These are phyloP conservation scores for Ascoidea tarda DNA, from an alignment of 805 yeast species.

Conservation along the genomic window DNA sequence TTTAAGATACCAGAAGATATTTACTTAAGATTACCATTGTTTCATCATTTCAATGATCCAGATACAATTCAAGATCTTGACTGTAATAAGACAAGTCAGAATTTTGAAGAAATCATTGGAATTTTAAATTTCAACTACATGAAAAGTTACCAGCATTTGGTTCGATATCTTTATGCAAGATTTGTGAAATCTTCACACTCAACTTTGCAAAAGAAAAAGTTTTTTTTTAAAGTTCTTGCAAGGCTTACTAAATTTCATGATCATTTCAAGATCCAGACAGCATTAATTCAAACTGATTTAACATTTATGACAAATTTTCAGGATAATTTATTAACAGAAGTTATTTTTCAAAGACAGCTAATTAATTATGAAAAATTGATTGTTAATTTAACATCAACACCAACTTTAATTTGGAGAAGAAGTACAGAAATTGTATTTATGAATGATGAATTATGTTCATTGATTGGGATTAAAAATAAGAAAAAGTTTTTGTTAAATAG, in stretches of 20 bases:
- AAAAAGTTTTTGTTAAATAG: conserved; percentile 2
- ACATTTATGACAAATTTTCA: conserved; percentile 6
- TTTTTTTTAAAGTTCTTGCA: conserved; percentile 9
- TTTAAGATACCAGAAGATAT: conserved; percentile 10
- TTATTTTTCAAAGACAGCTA: conserved; percentile 16
- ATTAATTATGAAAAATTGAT: conserved; percentile 26
- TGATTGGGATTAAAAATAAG: conserved; percentile 33
- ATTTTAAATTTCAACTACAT: conserved; percentile 7
- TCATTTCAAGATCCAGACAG: conserved; percentile 9
- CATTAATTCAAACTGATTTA: conserved; percentile 9
- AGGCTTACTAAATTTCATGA: conserved; percentile 9
- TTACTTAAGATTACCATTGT: conserved; percentile 8
- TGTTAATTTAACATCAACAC: conserved; percentile 47
- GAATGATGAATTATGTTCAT: conserved; percentile 56
- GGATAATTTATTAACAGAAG: conserved; percentile 17
- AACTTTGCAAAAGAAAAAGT: conserved; percentile 1
- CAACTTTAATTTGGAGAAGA: conserved; percentile 75
- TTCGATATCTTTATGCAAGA: conserved; percentile 10
- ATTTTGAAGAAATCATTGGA: conserved; percentile 5
- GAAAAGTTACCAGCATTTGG: conserved; percentile 9
- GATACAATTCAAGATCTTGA: background rate
- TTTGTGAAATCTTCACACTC: background rate
- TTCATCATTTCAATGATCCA: conserved; percentile 5
- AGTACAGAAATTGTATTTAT: conserved; percentile 77
- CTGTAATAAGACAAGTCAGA: background rate